A percentile compares a stretch with the other conserved stretches of the same genome.
Conservation (phyloP, 1,284 basidiomycete species). For the Bondarzewia mesenterica region DNA sequence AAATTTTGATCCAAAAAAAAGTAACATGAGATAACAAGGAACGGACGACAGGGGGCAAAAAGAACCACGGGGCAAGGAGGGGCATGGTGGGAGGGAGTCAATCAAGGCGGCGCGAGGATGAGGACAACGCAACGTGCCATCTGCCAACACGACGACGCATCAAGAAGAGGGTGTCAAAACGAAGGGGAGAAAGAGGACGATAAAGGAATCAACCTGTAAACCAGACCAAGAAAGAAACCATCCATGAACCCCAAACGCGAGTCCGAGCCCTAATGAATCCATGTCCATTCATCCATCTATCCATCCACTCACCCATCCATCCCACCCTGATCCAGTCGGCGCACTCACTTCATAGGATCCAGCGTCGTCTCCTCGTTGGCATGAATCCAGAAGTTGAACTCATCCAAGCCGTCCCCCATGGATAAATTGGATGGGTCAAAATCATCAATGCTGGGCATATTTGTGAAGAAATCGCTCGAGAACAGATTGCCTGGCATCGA, state of each 20-base stretch:
- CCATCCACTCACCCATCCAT: neutral
- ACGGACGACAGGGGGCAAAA: neutral
- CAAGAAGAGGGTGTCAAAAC: neutral
- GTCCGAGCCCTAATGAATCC: no score
- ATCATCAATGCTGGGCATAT: neutral
- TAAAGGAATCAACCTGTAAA: neutral
- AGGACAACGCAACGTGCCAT: neutral
- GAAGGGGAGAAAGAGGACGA: neutral
- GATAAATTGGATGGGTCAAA: neutral
- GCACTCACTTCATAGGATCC: slow-evolving; percentile 2
- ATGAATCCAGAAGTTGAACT: neutral
- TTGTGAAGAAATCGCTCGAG: slow-evolving; percentile 5
- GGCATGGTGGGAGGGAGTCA: neutral
- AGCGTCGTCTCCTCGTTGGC: neutral
- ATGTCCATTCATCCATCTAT: neutral
- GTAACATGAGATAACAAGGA: neutral
- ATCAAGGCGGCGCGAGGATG: no score
- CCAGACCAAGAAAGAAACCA: neutral
- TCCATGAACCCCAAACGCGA: neutral
- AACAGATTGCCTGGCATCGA: neutral
- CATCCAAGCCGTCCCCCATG: neutral
- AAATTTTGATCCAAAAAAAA: neutral
- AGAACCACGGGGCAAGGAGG: neutral
- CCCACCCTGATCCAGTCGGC: neutral
- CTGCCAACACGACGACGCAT: neutral